Evolutionary conservation across 169 alveolate species (phyloP).

Genomic region (Plasmodium malariae): DNA sequence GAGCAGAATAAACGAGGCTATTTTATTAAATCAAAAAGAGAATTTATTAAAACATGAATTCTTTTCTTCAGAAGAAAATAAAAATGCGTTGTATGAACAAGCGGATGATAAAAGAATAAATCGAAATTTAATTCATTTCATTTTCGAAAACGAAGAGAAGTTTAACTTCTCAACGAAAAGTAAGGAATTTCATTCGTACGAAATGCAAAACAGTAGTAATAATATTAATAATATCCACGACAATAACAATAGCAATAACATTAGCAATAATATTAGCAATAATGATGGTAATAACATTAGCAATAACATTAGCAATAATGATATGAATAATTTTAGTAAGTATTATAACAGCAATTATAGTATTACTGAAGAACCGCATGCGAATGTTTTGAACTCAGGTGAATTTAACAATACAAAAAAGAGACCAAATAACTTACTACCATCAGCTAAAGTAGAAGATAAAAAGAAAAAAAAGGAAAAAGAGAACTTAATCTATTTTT

Average conservation of each 20-base stretch:
- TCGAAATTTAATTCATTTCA: slow-evolving; percentile 13
- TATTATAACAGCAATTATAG: not conserved
- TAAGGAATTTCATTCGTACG: slow-evolving; percentile 4
- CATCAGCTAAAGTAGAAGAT: slow-evolving; percentile 3
- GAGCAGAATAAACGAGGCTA: slow-evolving; percentile 22
- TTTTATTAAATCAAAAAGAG: slow-evolving; percentile 20
- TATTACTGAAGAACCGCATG: not conserved
- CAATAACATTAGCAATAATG: no score
- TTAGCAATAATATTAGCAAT: not conserved
- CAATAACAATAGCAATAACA: not conserved
- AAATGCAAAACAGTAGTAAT: not conserved
- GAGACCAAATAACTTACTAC: slow-evolving; percentile 4
- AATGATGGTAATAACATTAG: not conserved
- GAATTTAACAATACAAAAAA: slow-evolving; percentile 19
- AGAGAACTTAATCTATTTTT: not conserved
- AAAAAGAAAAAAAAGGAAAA: slow-evolving; percentile 21
- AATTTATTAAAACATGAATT: slow-evolving; percentile 49
- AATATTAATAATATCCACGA: no score
- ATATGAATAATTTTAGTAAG: not conserved
- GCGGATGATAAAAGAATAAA: not conserved
- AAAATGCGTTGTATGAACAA: slow-evolving; percentile 6
- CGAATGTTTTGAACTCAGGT: slow-evolving; percentile 1
- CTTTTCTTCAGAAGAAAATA: slow-evolving; percentile 6
- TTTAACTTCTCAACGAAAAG: slow-evolving; percentile 10
- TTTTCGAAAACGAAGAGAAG: slow-evolving; percentile 47